phyloP scores from a whole-genome alignment of 495 filamentous ascomycete genomes.

The Talaromyces proteolyticus region DNA sequence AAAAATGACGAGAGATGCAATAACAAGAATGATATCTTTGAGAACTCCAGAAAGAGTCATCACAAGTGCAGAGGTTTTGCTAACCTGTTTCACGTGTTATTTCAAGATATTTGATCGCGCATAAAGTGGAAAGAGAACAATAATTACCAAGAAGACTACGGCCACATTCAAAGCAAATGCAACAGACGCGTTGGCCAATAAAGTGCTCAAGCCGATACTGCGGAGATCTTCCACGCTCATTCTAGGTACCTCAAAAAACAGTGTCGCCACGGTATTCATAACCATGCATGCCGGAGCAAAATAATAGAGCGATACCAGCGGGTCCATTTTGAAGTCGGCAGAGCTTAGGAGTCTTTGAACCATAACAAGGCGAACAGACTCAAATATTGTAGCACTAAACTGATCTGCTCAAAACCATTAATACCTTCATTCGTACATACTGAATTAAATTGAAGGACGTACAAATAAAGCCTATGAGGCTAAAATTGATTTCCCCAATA shows the following conservation, averaged over 20 bases:
- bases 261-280: conserved; percentile 70
- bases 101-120: conserved; percentile 13
- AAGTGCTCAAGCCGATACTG: conserved; percentile 61
- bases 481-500: conserved; percentile 83
- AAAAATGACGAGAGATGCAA: conserved; percentile 83
- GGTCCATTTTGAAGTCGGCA: conserved; percentile 92
- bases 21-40: conserved; percentile 90
- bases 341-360: conserved; percentile 79
- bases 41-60: conserved; percentile 92
- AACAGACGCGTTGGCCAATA: conserved; percentile 71
- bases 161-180: conserved; percentile 85
- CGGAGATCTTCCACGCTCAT: conserved; percentile 64
- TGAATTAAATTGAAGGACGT: too few relatives aligned
- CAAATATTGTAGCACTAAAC: conserved; percentile 70
- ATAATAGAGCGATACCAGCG: conserved; percentile 88
- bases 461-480: conserved; percentile 70
- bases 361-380: conserved; percentile 82
- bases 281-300: conserved; percentile 81
- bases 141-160: conserved; percentile 77
- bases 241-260: conserved; percentile 67
- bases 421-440: too few relatives aligned
- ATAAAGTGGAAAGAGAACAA: neutral
- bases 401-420: conserved; percentile 38
- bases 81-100: conserved; percentile 58
- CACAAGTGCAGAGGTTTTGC: conserved; percentile 89